These are phyloP conservation scores for Suillus bovinus DNA, from an alignment of 768 basidiomycete genomes.

Conservation along the genomic window DNA sequence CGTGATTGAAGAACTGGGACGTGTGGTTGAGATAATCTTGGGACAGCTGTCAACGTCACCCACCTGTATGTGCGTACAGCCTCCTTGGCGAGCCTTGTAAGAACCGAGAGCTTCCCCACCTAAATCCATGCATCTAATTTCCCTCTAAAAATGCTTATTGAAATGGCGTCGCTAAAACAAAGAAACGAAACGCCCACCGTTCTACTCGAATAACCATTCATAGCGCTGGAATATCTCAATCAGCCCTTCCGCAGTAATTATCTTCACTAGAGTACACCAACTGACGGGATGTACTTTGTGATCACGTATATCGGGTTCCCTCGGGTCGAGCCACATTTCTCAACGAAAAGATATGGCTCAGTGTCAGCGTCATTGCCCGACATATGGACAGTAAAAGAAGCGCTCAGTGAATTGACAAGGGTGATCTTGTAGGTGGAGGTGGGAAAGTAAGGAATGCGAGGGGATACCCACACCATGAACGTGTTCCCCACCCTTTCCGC, in stretches of 20 bases:
- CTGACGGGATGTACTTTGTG: slow-evolving; percentile 43
- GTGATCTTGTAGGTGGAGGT: slow-evolving; percentile 22
- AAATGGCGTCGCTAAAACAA: slow-evolving; percentile 2
- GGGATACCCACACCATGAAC: slow-evolving; percentile 22
- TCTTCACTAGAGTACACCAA: slow-evolving; percentile 17
- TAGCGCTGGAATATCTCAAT: slow-evolving; percentile 29
- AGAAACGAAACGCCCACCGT: slow-evolving; percentile 26
- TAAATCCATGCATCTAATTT: slow-evolving; percentile 46
- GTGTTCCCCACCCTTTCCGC: slow-evolving; percentile 25
- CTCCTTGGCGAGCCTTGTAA: slow-evolving; percentile 41
- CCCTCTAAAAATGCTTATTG: slow-evolving; percentile 31
- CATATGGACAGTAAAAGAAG: slow-evolving; percentile 22
- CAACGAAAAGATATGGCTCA: slow-evolving; percentile 40
- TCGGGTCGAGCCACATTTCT: slow-evolving; percentile 43
- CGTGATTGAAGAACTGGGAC: slow-evolving; percentile 41
- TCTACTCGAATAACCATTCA: slow-evolving; percentile 31
- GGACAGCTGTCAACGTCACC: slow-evolving; percentile 11
- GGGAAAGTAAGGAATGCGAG: slow-evolving; percentile 20
- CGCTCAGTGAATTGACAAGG: slow-evolving; percentile 12
- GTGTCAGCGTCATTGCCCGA: slow-evolving; percentile 19
- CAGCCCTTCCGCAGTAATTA: slow-evolving; percentile 14
- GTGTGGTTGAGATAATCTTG: slow-evolving; percentile 8
- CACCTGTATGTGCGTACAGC: slow-evolving; percentile 44
- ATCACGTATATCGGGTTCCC: slow-evolving; percentile 45
- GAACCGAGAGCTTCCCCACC: slow-evolving; percentile 40